Evolutionary conservation across 345 rosid genomes (phyloP).

Genomic region (Ceriops zippeliana): DNA sequence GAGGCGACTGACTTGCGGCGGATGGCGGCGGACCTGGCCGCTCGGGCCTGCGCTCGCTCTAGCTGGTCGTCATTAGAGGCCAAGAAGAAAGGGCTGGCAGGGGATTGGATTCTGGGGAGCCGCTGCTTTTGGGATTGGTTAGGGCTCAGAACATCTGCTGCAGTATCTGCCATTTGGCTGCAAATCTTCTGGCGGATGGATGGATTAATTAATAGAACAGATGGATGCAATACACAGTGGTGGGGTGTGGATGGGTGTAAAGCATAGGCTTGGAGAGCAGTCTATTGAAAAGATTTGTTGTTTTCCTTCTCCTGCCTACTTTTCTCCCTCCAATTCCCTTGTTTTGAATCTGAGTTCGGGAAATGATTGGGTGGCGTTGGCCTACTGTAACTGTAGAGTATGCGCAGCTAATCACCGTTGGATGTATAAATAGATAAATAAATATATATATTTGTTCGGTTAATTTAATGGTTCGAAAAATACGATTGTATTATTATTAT

Average conservation of each 20-base stretch:
- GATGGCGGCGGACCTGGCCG: conserved; percentile 69
- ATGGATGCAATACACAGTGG: not conserved
- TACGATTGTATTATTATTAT: too few species aligned
- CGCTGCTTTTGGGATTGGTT: conserved; percentile 44
- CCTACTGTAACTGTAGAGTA: too few species aligned
- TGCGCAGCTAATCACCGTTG: too few species aligned
- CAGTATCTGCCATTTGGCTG: conserved; percentile 46
- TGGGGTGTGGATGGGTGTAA: not conserved
- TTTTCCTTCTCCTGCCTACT: too few species aligned
- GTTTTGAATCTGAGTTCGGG: too few species aligned
- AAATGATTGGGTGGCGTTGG: too few species aligned
- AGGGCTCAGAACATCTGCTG: conserved; percentile 59
- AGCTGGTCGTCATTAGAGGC: conserved; percentile 76
- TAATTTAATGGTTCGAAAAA: too few species aligned
- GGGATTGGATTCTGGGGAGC: conserved; percentile 65
- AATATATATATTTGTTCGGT: too few species aligned
- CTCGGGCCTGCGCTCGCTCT: conserved; percentile 88
- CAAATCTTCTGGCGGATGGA: not conserved
- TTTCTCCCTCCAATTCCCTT: too few species aligned
- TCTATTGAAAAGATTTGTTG: too few species aligned
- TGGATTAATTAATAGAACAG: not conserved
- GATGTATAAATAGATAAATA: too few species aligned
- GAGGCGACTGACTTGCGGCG: too few species aligned
- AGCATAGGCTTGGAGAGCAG: not conserved
- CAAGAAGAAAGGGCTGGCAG: conserved; percentile 69